These are phyloP conservation scores for Mucor sp. DNA, from an alignment of 371 early-diverging fungal species.

Conservation along the genomic window DNA sequence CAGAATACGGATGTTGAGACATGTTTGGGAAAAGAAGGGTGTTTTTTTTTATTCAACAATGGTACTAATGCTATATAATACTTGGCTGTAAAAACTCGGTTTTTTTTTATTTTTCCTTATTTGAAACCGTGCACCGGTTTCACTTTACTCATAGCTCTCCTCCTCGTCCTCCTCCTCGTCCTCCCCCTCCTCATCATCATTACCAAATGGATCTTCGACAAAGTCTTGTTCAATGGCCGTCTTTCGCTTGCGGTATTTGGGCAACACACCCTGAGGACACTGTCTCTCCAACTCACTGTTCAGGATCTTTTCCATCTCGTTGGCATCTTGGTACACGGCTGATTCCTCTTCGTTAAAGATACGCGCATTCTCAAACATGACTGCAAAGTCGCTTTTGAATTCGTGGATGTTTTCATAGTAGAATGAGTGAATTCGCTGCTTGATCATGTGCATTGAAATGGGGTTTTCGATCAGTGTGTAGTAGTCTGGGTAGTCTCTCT, in stretches of 20 bases:
- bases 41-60: not conserved
- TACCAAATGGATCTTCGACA: not conserved
- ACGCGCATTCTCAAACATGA: slow-evolving; percentile 83
- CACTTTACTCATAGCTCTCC: not conserved
- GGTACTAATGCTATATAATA: not conserved
- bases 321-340: slow-evolving; percentile 79
- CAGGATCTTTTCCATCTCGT: slow-evolving; percentile 41
- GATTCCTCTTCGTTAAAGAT: slow-evolving; percentile 81
- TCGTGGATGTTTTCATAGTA: slow-evolving; percentile 55
- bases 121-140: slow-evolving; percentile 3
- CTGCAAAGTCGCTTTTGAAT: slow-evolving; percentile 62
- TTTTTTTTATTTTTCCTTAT: not conserved
- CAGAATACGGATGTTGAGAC: slow-evolving; percentile 3
- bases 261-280: slow-evolving; percentile 17
- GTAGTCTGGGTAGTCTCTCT: slow-evolving; percentile 81
- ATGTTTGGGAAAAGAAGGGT: not conserved
- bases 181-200: no score
- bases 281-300: slow-evolving; percentile 10
- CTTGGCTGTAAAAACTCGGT: not conserved
- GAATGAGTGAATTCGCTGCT: slow-evolving; percentile 57
- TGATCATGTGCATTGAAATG: slow-evolving; percentile 77
- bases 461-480: slow-evolving; percentile 85
- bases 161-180: not conserved
- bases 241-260: not conserved
- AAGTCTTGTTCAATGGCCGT: not conserved